Evolutionary conservation across 2,329 filamentous ascomycete genomes (phyloP).

Genomic region (Cryphonectria parasitica): DNA sequence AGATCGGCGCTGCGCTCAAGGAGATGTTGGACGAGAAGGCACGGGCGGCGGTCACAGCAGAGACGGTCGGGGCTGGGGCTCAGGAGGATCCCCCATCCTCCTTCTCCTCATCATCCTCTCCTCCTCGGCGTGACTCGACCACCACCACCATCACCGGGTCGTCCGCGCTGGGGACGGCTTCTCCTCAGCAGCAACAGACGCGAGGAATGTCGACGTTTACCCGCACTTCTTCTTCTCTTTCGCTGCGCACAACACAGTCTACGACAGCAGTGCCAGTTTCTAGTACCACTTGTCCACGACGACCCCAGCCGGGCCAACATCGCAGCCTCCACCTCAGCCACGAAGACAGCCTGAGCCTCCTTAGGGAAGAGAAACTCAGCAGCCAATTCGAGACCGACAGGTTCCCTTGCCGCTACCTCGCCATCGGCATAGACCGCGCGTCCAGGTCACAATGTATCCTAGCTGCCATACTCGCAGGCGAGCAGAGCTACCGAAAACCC

Average conservation of each 20-base stretch:
- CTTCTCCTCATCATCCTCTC: background rate
- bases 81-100: background rate
- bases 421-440: conserved; percentile 68
- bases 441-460: conserved; percentile 66
- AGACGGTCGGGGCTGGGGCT: background rate
- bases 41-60: conserved; percentile 2
- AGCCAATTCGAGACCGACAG: conserved; percentile 40
- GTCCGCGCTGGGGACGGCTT: conserved; percentile 32
- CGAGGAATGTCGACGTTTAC: conserved; percentile 9
- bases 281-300: no score
- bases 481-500: background rate
- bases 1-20: conserved; percentile 72
- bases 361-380: conserved; percentile 50
- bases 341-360: background rate
- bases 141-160: background rate
- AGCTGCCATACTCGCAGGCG: background rate
- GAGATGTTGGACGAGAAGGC: conserved; percentile 52
- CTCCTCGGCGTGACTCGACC: background rate
- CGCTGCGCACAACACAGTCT: background rate
- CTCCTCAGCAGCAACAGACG: conserved; percentile 19
- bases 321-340: conserved; percentile 24
- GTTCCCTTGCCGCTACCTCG: conserved; percentile 55
- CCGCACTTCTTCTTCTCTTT: conserved; percentile 4
- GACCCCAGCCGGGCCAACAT: conserved; percentile 8
- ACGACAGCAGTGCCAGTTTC: background rate